A percentile compares a stretch with the other conserved stretches of the same genome.
Conservation (phyloP, 768 basidiomycete species). For the Paxillus involutus region DNA sequence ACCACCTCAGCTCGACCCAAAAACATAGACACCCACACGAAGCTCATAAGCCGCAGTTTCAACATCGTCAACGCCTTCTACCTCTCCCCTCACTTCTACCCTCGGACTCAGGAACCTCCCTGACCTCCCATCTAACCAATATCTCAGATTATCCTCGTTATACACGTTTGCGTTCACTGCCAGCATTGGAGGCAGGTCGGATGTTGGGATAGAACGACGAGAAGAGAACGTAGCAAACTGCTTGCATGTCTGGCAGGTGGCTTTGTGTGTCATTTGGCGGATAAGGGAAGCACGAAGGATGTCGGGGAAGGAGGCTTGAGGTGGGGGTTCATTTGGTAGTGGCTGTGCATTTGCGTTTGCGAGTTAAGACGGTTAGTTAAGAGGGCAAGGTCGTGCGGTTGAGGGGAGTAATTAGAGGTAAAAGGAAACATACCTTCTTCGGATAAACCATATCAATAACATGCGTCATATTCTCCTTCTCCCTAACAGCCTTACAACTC, state of each 20-base stretch:
- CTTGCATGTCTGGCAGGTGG: constrained; percentile 83
- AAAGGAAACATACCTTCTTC: constrained; percentile 55
- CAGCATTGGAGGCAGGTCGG: constrained; percentile 78
- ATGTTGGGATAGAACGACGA: constrained; percentile 60
- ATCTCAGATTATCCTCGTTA: constrained; percentile 67
- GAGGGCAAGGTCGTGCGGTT: neutral
- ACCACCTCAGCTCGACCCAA: neutral
- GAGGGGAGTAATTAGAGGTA: neutral
- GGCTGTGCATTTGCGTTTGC: constrained; percentile 21
- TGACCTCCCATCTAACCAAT: constrained; percentile 65
- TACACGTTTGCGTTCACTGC: constrained; percentile 84
- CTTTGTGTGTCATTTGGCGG: constrained; percentile 83
- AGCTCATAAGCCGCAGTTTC: constrained; percentile 66
- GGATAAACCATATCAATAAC: constrained; percentile 87
- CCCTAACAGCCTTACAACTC: constrained; percentile 67
- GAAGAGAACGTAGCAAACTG: constrained; percentile 73
- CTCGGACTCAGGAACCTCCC: constrained; percentile 56
- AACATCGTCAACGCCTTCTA: constrained; percentile 56
- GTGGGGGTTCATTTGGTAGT: constrained; percentile 36
- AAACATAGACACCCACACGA: constrained; percentile 49
- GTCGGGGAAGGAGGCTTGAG: constrained; percentile 55
- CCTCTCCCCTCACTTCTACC: constrained; percentile 58
- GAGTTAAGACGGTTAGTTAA: neutral
- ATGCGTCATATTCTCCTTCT: constrained; percentile 80
- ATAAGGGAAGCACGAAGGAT: constrained; percentile 75